These are phyloP conservation scores for Boletus sensibilis DNA, from an alignment of 768 basidiomycete species.

Conservation along the genomic window DNA sequence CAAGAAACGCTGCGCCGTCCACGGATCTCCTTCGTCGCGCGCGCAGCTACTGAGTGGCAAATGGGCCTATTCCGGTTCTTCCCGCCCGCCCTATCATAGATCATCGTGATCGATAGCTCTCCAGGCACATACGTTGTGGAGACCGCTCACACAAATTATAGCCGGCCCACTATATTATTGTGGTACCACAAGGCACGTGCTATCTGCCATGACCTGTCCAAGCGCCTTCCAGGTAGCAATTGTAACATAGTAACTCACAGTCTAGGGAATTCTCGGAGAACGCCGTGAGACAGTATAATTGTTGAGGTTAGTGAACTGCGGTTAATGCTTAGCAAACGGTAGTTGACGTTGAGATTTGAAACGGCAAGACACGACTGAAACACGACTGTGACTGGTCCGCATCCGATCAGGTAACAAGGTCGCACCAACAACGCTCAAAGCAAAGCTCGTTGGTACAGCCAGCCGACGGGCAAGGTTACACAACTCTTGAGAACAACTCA, in stretches of 20 bases:
- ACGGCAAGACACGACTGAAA: slow-evolving; percentile 2
- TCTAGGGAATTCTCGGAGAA: slow-evolving; percentile 5
- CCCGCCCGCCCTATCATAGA: slow-evolving; percentile 14
- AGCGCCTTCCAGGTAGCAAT: background rate
- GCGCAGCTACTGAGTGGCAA: background rate
- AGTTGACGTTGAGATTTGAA: slow-evolving; percentile 2
- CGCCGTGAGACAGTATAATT: background rate
- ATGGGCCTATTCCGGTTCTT: slow-evolving; percentile 3
- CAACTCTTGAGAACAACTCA: background rate
- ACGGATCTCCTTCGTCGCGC: slow-evolving; percentile 4
- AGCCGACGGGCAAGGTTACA: background rate
- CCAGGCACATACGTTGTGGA: slow-evolving; percentile 10
- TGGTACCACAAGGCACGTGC: background rate
- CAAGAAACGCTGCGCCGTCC: background rate
- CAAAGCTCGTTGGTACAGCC: background rate
- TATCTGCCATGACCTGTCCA: background rate
- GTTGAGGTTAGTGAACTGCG: background rate
- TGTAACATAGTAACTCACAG: background rate
- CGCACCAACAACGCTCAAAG: background rate
- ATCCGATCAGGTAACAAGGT: background rate
- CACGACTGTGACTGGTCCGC: background rate
- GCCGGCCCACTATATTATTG: background rate
- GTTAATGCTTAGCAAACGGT: background rate
- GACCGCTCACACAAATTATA: background rate
- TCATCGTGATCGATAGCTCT: slow-evolving; percentile 10